Percentiles rank a stretch among this genome's conserved stretches.
Evolutionary conservation across 371 early-diverging fungal species (phyloP).

Genomic region (Mortierella sp.): DNA sequence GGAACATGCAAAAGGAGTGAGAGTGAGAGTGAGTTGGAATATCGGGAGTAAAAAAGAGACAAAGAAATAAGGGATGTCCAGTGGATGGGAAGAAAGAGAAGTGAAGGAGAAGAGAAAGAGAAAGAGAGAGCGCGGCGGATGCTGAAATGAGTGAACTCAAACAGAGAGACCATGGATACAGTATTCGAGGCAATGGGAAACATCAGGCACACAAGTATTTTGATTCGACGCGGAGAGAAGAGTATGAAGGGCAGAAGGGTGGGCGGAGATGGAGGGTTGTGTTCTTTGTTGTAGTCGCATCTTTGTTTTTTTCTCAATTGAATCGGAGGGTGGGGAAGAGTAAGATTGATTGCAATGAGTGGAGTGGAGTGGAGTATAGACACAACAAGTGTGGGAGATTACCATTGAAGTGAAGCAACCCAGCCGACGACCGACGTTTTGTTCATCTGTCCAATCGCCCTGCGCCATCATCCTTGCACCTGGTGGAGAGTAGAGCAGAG

Average conservation of each 20-base stretch:
- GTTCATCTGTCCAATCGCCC: neutral
- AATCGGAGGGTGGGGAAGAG: neutral
- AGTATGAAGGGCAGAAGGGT: neutral
- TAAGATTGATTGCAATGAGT: neutral
- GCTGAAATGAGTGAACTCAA: neutral
- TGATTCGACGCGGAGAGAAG: neutral
- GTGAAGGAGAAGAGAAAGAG: neutral
- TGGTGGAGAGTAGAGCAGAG: neutral
- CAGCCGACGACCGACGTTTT: neutral
- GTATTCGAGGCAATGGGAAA: conserved; percentile 7
- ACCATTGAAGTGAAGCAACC: neutral
- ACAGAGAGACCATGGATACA: conserved; percentile 24
- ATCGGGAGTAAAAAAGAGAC: neutral
- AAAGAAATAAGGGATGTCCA: neutral
- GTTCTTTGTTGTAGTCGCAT: neutral
- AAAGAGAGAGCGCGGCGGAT: neutral
- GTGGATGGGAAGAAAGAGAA: neutral
- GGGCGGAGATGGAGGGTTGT: neutral
- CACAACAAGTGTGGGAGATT: conserved; percentile 13
- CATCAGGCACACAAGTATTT: neutral
- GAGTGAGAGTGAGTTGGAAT: neutral
- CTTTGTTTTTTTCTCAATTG: neutral
- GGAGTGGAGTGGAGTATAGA: neutral
- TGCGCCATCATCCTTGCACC: neutral
- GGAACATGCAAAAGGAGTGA: neutral